Base-by-base conservation (phyloP, 768 basidiomycete genomes). In the Xerocomellus amylosporus region DNA sequence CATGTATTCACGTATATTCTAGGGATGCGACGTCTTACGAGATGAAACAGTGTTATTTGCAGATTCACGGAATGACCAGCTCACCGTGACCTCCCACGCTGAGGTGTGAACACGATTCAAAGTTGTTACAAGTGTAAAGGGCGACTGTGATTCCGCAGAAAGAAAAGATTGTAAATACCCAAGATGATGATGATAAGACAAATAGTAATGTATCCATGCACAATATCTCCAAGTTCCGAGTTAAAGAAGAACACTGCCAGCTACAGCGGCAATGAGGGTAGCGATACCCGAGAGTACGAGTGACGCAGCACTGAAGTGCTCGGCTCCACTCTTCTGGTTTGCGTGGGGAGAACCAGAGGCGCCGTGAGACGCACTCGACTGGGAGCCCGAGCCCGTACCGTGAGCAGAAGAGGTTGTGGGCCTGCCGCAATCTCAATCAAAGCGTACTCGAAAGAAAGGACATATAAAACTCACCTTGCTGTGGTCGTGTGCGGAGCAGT, bases 281-380 rank as follows among this genome's bases (percentile, higher is more conserved):
- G 58, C 57, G 3, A 71, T 38, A 22, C 69, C 61, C 7, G 66
- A 64, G 1, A 71, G 44, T 7, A 58, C 58, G 2, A 68, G 43
- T 2, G 71, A 62, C 5, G 54, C 54, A 8, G 58, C 56, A 46
- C 55, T 55, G 10, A 61, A 61, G 51, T 65, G 71, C 49, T 58
- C 58, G 31, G 71, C 69, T 13, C 67, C 59, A 39, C 66, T 71
- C 71, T 71, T 72, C 58, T 71, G 69, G 49, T 72, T 69, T 24
- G 65, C 66, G 28, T 62, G 63, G 22, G 69, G 61, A 30, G 69
- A 55, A 36, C 47, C 54, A 49, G 70, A 53, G 17, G 61, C 31
- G 17, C 46, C 45, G 7, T 52, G 61, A 36, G 58, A 45, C 26
- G 59, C 49, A 45, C 41, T 46, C 42, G 57, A 47, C 7, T 59